A percentile compares a stretch with the other conserved stretches of the same genome.
Evolutionary conservation across 2,329 filamentous ascomycete genomes (phyloP).

Genomic region (Arthrobotrys iridis): DNA sequence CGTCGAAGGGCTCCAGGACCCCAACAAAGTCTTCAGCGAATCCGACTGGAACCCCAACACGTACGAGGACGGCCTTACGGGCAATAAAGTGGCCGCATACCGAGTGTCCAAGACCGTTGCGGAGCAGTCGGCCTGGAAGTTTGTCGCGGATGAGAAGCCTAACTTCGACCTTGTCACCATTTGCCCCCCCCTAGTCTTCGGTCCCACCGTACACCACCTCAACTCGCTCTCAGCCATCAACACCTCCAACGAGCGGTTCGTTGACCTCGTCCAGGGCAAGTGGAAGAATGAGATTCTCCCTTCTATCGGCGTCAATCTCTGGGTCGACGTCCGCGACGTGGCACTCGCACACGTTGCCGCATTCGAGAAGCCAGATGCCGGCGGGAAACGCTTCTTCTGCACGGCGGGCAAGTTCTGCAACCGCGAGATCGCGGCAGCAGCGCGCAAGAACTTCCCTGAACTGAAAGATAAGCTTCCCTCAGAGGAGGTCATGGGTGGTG

Average conservation of each 20-base stretch:
- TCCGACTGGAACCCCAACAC: conserved; percentile 63
- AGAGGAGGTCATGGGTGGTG: conserved; percentile 63
- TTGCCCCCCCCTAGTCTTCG: conserved; percentile 72
- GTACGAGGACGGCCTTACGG: conserved; percentile 27
- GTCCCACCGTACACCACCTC: conserved; percentile 72
- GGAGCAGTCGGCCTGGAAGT: conserved; percentile 74
- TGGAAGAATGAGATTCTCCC: conserved; percentile 70
- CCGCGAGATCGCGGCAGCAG: conserved; percentile 53
- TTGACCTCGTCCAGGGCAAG: conserved; percentile 70
- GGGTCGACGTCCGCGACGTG: conserved; percentile 66
- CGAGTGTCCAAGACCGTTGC: conserved; percentile 72
- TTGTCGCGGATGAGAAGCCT: conserved; percentile 67
- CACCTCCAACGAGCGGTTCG: conserved; percentile 76
- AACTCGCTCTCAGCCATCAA: conserved; percentile 73
- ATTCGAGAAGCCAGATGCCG: conserved; percentile 66
- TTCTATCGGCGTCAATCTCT: conserved; percentile 66
- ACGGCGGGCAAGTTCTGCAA: neutral
- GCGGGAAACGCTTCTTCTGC: conserved; percentile 63
- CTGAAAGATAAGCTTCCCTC: conserved; percentile 61
- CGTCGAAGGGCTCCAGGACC: conserved; percentile 59
- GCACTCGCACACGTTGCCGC: conserved; percentile 66
- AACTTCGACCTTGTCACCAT: conserved; percentile 72
- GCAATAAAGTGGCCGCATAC: conserved; percentile 60
- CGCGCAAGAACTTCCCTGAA: conserved; percentile 68
- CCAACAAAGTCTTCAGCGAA: conserved; percentile 64